These are phyloP conservation scores for Quercus dentata DNA, from an alignment of 306 rosid species.

Conservation along the genomic window DNA sequence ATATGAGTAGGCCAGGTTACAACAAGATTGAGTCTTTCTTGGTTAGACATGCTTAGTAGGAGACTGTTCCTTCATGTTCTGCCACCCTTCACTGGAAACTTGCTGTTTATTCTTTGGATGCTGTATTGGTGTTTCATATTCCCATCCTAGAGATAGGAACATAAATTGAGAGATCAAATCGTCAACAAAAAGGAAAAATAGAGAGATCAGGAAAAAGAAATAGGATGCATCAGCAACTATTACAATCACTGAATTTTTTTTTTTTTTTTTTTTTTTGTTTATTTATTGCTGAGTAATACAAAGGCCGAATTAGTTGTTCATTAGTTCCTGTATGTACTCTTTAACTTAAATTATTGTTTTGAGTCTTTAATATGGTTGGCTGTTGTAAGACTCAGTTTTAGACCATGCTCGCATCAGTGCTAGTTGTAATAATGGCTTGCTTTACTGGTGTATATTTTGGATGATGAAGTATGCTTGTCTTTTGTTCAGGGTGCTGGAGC, in stretches of 20 bases:
- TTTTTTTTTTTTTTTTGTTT: too few relatives aligned
- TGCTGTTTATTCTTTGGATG: background rate
- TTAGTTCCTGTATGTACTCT: background rate
- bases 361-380: background rate
- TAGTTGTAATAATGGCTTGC: constrained; percentile 5
- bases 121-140: background rate
- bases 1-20: background rate
- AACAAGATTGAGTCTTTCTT: background rate
- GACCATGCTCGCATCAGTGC: background rate
- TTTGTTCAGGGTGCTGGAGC: constrained; percentile 89
- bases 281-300: background rate
- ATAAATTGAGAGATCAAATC: too few relatives aligned
- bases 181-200: background rate
- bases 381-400: background rate
- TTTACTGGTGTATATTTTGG: constrained; percentile 21
- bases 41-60: background rate
- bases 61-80: background rate
- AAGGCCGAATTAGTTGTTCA: background rate
- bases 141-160: background rate
- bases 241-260: background rate
- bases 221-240: background rate
- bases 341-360: background rate
- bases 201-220: background rate
- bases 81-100: background rate
- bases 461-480: constrained; percentile 11